phyloP scores from a whole-genome alignment of 192 early-diverging fungal species.

The Spizellomyces sp. region DNA sequence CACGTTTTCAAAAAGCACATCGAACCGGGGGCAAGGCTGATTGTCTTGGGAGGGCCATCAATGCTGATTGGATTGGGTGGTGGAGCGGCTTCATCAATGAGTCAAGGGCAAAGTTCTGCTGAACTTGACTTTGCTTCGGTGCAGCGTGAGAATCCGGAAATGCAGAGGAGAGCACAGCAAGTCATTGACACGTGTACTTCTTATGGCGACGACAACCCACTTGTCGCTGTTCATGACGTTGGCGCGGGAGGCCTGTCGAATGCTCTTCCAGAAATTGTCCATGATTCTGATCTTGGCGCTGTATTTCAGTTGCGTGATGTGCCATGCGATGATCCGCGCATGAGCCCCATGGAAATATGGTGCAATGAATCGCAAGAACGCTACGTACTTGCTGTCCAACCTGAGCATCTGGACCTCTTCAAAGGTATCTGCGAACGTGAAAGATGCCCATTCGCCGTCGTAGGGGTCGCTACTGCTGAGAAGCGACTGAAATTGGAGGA shows the following conservation, averaged over 20 bases:
- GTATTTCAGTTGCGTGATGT: slow-evolving; percentile 88
- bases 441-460: slow-evolving; percentile 87
- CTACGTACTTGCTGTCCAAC: slow-evolving; percentile 91
- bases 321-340: slow-evolving; percentile 83
- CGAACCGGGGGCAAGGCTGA: slow-evolving; percentile 70
- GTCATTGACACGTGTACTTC: slow-evolving; percentile 94
- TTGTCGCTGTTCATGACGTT: slow-evolving; percentile 97
- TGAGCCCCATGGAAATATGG: slow-evolving; percentile 99
- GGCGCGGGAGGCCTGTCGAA: slow-evolving; percentile 99
- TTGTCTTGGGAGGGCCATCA: slow-evolving; percentile 93
- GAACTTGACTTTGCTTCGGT: slow-evolving; percentile 97
- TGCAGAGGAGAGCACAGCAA: slow-evolving; percentile 96
- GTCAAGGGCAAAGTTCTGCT: slow-evolving; percentile 81
- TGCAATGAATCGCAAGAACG: slow-evolving; percentile 99
- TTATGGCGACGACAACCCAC: slow-evolving; percentile 77
- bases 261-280: slow-evolving; percentile 96
- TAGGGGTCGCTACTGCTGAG: slow-evolving; percentile 86
- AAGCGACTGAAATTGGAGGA: slow-evolving; percentile 81
- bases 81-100: slow-evolving; percentile 96
- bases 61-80: slow-evolving; percentile 99
- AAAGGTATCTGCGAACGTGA: slow-evolving; percentile 82
- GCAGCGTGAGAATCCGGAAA: slow-evolving; percentile 99
- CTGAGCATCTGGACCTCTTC: slow-evolving; percentile 70
- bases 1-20: slow-evolving; percentile 90
- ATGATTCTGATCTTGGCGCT: slow-evolving; percentile 92